These are phyloP conservation scores for Saturnispora besseyi DNA, from an alignment of 805 yeast genomes.

Conservation along the genomic window DNA sequence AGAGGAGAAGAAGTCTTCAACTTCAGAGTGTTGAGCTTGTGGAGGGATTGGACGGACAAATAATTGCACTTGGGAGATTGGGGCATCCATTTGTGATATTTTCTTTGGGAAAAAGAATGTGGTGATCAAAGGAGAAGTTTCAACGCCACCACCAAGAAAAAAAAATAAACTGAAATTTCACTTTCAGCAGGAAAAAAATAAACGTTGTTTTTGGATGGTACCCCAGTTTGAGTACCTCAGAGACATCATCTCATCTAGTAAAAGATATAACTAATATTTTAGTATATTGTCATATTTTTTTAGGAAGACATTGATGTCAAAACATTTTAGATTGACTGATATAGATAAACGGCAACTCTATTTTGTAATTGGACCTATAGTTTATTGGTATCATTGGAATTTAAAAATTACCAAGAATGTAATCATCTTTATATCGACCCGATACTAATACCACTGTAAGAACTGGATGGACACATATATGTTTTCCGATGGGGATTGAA, in stretches of 20 bases:
- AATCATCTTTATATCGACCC: background rate
- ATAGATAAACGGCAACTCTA: too few relatives aligned
- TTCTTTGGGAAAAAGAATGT: background rate
- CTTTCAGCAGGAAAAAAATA: background rate
- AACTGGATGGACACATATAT: too few relatives aligned
- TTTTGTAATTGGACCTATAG: too few relatives aligned
- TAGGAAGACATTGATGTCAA: too few relatives aligned
- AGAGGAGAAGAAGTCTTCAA: slow-evolving; percentile 59
- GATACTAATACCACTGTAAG: too few relatives aligned
- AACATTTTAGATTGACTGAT: too few relatives aligned
- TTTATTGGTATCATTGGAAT: background rate
- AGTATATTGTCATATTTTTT: too few relatives aligned
- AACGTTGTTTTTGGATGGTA: background rate
- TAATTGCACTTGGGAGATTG: slow-evolving; percentile 30
- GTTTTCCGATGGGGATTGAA: too few relatives aligned
- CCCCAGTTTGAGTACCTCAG: too few relatives aligned
- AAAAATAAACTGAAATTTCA: background rate
- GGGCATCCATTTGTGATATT: slow-evolving; percentile 3
- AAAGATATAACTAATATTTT: too few relatives aligned
- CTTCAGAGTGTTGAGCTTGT: slow-evolving; percentile 37
- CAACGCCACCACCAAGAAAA: background rate
- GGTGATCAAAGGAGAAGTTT: background rate
- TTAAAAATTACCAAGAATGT: background rate
- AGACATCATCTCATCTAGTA: too few relatives aligned
- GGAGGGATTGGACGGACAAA: slow-evolving; percentile 33